Percentiles rank a stretch among this genome's conserved stretches.
phyloP scores from a whole-genome alignment of 2,329 filamentous ascomycete species.

The Colletotrichum trifolii region DNA sequence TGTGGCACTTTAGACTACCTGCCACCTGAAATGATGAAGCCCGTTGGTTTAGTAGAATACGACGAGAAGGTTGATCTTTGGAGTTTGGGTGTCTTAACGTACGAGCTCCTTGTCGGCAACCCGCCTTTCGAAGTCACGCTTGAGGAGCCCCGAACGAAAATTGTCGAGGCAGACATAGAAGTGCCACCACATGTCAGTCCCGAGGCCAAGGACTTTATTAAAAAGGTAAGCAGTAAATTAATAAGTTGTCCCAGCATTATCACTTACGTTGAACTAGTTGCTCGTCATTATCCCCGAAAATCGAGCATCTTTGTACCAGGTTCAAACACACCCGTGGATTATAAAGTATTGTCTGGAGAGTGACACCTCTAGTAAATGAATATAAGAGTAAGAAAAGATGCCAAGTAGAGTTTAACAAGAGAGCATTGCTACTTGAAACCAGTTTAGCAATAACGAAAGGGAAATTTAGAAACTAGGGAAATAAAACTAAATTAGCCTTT shows the following conservation, averaged over 20 bases:
- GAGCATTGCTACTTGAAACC: too few species aligned
- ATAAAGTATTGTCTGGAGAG: constrained; percentile 87
- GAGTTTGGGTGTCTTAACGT: constrained; percentile 94
- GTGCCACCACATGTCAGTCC: constrained; percentile 90
- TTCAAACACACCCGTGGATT: constrained; percentile 95
- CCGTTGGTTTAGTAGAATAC: constrained; percentile 83
- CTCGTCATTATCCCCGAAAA: constrained; percentile 95
- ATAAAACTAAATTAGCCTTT: too few species aligned
- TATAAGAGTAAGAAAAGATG: too few species aligned
- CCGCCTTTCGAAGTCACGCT: constrained; percentile 97
- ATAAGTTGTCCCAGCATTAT: neutral
- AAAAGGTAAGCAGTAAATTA: constrained; percentile 72
- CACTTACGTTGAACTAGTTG: constrained; percentile 63
- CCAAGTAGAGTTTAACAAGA: too few species aligned
- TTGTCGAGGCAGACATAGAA: constrained; percentile 89
- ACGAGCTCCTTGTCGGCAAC: constrained; percentile 95
- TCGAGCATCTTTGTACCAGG: constrained; percentile 87
- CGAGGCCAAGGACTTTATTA: constrained; percentile 92
- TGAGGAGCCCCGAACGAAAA: constrained; percentile 92
- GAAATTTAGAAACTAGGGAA: too few species aligned
- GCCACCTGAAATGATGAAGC: too few species aligned
- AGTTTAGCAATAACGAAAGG: too few species aligned
- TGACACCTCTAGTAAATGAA: too few species aligned
- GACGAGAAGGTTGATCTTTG: constrained; percentile 96
- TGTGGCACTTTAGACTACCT: constrained; percentile 98